Evolutionary conservation across 2,329 filamentous ascomycete genomes (phyloP), one percentile per base, ranked within the genome.

Genomic region (Bipolaris oryzae): DNA sequence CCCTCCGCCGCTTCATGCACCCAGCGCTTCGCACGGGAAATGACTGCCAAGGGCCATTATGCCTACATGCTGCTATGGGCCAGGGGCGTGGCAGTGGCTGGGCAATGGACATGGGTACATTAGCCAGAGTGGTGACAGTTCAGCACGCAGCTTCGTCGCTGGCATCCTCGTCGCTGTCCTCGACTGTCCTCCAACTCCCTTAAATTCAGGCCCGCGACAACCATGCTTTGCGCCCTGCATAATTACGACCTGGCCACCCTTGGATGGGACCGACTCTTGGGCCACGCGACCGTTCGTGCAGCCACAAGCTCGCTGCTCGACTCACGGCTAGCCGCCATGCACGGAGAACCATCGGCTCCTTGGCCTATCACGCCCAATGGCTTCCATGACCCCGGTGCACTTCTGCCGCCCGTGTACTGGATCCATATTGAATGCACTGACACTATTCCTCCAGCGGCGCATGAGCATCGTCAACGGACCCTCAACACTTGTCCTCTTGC

Each of bases 331-430:
- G 61, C 57, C 60, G 67, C 64, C 64, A 61, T 67, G 58, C 53
- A 67, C 61, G 66, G 67, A 54, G 57, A 62, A 62, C 55, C 57
- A 34, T 62, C 39, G 51, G 56, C 28, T 52, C 28, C 50, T 53
- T 58, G 62, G 55, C 72, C 71, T 68, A 74, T 74, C 67, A 70
- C 62, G 43, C 39, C 42, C 41, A 46, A 43, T 39, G 55, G 25
- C 59, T 46, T 50, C 58, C 55, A 60, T 66, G 50, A 58, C 57
- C 59, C 60, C 45, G 51, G 55, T 60, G 58, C 63, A 59, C 60
- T 59, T 67, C 59, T 65, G 58, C 63, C 65, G 67, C 66, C 54
- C 20, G 20, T 42, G 39, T 63, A 66, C 69, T 59, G 49, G 63
- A 53, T 44, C 53, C 45, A 50, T 52, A 55, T 58, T 47, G 49